These are phyloP conservation scores for Chrysanthemum seticuspe DNA, from an alignment of 129 eudicot genomes.

Conservation along the genomic window DNA sequence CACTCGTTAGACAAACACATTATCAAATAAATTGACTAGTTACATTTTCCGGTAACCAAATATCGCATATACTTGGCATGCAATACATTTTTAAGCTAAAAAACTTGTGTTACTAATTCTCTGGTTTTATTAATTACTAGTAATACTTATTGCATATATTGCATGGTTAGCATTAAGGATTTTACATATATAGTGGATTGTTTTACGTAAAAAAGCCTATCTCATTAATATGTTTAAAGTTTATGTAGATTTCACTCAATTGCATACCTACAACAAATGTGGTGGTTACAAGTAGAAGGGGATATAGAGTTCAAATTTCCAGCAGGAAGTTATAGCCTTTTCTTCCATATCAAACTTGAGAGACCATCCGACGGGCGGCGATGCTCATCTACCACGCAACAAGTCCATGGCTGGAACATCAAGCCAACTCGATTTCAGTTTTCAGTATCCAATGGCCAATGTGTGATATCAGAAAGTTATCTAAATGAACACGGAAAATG, in stretches of 20 bases:
- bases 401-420: slow-evolving; percentile 67
- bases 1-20: too few relatives aligned
- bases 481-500: slow-evolving; percentile 50
- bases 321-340: slow-evolving; percentile 61
- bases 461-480: slow-evolving; percentile 31
- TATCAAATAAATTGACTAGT: too few relatives aligned
- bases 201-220: too few relatives aligned
- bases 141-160: too few relatives aligned
- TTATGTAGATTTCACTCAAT: slow-evolving; percentile 54
- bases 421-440: slow-evolving; percentile 65
- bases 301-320: slow-evolving; percentile 68
- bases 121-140: too few relatives aligned
- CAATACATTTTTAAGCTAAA: too few relatives aligned
- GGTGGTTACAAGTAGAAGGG: slow-evolving; percentile 88
- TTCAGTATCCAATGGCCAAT: slow-evolving; percentile 45
- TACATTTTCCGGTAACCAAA: too few relatives aligned
- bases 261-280: slow-evolving; percentile 82
- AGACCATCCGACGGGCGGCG: slow-evolving; percentile 17
- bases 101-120: too few relatives aligned
- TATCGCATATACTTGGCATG: too few relatives aligned
- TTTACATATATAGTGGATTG: too few relatives aligned
- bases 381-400: slow-evolving; percentile 14
- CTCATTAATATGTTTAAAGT: too few relatives aligned
- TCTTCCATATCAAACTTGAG: slow-evolving; percentile 64
- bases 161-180: too few relatives aligned